A percentile compares a stretch with the other conserved stretches of the same genome.
Conservation (phyloP, 257 asterid species). For the Avicennia marina region DNA sequence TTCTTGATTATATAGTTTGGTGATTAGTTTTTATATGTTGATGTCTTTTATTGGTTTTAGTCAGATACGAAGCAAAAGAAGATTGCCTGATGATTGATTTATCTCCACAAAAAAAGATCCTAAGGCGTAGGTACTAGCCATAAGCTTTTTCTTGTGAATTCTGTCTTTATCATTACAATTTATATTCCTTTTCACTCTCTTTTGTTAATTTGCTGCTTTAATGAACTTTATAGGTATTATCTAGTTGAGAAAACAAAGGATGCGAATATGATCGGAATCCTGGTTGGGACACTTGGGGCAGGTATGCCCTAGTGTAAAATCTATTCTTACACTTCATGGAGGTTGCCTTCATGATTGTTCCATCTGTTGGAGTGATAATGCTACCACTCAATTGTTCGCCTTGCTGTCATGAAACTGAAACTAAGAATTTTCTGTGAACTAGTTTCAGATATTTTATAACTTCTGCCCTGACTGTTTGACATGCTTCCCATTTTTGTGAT, state of each 20-base stretch:
- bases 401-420: no score
- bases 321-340: neutral
- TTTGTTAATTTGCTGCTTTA: neutral
- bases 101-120: slow-evolving; percentile 63
- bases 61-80: slow-evolving; percentile 80
- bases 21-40: slow-evolving; percentile 15
- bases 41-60: slow-evolving; percentile 46
- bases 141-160: slow-evolving; percentile 2
- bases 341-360: no score
- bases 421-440: no score
- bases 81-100: slow-evolving; percentile 51
- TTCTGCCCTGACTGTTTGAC: no score
- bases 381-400: no score
- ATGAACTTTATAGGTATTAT: slow-evolving; percentile 61
- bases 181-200: slow-evolving; percentile 5
- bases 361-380: no score
- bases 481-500: no score
- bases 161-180: slow-evolving; percentile 4
- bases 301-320: slow-evolving; percentile 29
- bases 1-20: slow-evolving; percentile 1
- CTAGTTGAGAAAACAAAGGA: slow-evolving; percentile 95
- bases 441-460: no score
- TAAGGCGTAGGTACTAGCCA: slow-evolving; percentile 72
- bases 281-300: slow-evolving; percentile 98
- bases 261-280: slow-evolving; percentile 89